Evolutionary conservation across 2,329 filamentous ascomycete species (phyloP), one percentile per base, ranked within the genome.

Genomic region (Zelopaecilomyces penicillatus): DNA sequence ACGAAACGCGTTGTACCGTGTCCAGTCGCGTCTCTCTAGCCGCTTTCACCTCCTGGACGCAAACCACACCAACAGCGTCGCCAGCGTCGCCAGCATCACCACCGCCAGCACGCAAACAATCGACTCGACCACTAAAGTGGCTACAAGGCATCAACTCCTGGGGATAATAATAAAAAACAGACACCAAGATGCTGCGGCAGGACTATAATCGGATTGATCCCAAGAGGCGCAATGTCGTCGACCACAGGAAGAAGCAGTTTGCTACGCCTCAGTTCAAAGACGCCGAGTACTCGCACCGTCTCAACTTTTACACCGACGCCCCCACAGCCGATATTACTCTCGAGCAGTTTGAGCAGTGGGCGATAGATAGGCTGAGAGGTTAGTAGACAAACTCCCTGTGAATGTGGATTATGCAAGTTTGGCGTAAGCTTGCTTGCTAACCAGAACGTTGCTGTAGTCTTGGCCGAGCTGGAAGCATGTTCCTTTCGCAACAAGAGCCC

Each of bases 321-420:
- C 93, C 93, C 0, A 96, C 89, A 0, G 85, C 86, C 39, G 93
- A 98, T 60, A 93, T 98, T 55, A 95, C 88, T 0, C 80, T 98
- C 36, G 93, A 98, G 61, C 83, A 98, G 62, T 98, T 98, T 58
- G 93, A 98, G 63, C 89, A 95, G 76, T 98, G 93, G 93, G 93
- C 90, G 8, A 97, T 98, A 58, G 87, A 95, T 58, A 76, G 93
- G 46, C 65, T 98, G 53, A 83, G 88, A 68, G 78, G 88, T 88
- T 7, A 11, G 2, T 2, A 1, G 5, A 0, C 7, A 12, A n/a
- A n/a, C n/a, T n/a, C n/a, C n/a, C n/a, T n/a, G n/a, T n/a, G n/a
- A n/a, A n/a, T n/a, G n/a, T n/a, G n/a, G n/a, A n/a, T n/a, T n/a
- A n/a, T n/a, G n/a, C n/a, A n/a, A n/a, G n/a, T n/a, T n/a, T n/a